Conservation (phyloP, 345 rosid species). For the Citrus cavaleriei region DNA sequence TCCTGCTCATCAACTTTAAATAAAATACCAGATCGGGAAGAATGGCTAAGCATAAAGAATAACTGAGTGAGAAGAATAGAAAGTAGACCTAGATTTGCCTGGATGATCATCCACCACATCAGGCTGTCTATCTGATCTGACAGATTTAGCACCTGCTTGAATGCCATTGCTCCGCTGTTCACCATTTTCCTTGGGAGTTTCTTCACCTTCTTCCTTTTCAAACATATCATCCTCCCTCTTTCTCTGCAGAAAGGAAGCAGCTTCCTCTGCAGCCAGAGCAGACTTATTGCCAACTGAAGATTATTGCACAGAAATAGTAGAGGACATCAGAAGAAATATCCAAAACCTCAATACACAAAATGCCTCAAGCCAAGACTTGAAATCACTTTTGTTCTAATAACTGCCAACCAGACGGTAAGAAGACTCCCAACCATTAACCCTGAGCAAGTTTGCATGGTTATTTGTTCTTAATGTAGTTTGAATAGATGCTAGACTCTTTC, state of each 20-base stretch:
- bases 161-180: constrained; percentile 48
- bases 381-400: neutral
- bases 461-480: neutral
- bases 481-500: too few species aligned
- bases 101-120: constrained; percentile 79
- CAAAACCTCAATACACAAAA: neutral
- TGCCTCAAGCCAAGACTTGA: neutral
- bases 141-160: constrained; percentile 41
- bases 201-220: constrained; percentile 42
- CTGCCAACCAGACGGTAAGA: neutral
- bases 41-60: constrained; percentile 36
- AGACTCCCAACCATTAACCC: neutral
- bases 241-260: constrained; percentile 35
- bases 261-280: constrained; percentile 35
- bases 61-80: constrained; percentile 40
- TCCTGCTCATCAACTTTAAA: constrained; percentile 72
- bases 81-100: constrained; percentile 82
- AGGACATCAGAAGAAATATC: neutral
- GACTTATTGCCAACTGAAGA: constrained; percentile 38
- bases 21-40: constrained; percentile 43
- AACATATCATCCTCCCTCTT: constrained; percentile 41
- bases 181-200: constrained; percentile 61
- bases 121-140: constrained; percentile 64
- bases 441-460: neutral
- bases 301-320: neutral